A percentile compares a stretch with the other conserved stretches of the same genome.
Conservation (phyloP, 192 early-diverging fungal species). For the Coemansia sp. region DNA sequence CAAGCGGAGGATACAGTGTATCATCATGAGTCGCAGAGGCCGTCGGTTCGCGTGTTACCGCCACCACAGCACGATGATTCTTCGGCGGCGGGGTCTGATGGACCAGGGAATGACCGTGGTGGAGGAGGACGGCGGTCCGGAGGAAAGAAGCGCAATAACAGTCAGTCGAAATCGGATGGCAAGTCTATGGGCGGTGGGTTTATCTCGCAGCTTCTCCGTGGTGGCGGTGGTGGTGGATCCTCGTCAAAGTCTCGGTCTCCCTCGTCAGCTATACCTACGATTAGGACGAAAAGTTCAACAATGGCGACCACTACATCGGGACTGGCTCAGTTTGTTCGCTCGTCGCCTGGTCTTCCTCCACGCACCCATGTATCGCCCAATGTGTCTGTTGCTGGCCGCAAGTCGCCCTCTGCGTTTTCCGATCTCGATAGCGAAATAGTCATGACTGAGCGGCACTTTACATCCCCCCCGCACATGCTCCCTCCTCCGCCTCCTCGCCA, state of each 20-base stretch:
- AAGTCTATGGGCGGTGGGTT: slow-evolving; percentile 19
- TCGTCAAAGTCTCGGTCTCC: slow-evolving; percentile 18
- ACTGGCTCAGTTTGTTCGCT: slow-evolving; percentile 10
- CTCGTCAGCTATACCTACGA: neutral
- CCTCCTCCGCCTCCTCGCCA: neutral
- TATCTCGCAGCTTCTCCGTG: slow-evolving; percentile 44
- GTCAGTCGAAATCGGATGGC: slow-evolving; percentile 9
- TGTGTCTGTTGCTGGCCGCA: neutral
- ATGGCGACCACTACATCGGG: neutral
- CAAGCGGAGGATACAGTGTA: neutral
- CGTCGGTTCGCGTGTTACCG: slow-evolving; percentile 20
- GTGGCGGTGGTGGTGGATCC: no score
- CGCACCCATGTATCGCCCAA: neutral
- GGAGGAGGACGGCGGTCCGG: neutral
- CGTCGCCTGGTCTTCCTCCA: neutral
- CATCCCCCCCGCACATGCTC: neutral
- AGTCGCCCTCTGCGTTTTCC: neutral
- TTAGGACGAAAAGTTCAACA: neutral
- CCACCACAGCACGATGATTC: neutral
- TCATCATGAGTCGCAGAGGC: slow-evolving; percentile 5
- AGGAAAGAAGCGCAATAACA: slow-evolving; percentile 10
- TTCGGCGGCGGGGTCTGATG: neutral
- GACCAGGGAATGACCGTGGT: no score
- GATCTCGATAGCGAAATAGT: neutral
- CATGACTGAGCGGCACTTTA: neutral